Base-by-base conservation (phyloP, 1,284 basidiomycete genomes). In the Malassezia equina region DNA sequence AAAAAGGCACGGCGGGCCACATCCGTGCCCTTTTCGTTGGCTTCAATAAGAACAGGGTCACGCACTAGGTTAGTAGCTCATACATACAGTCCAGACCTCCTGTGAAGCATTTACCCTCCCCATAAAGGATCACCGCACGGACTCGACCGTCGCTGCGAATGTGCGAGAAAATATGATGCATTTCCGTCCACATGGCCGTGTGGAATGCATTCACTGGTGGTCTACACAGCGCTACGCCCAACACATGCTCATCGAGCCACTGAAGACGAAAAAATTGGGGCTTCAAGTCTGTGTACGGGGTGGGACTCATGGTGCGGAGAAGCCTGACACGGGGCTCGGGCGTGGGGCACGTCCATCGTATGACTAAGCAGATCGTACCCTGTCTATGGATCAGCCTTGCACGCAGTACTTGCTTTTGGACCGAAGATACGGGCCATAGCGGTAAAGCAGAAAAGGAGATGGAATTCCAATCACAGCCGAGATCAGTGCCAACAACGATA, bases 31-130 rank as follows among this genome's bases (percentile, higher is more conserved):
- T 54, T 45, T 2, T 54, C 53, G 8, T 56, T 48, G 0, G 62
- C n/a, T 6, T 46, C 47, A n/a, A 21, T 21, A 21, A 69, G 51
- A 13, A 43, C 45, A 33, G 55, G 39, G 41, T 52, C 60, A 36
- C 52, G 52, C n/a, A 68, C 54, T 55, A 28, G 7, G 44, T 25
- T 8, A 34, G 33, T 42, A 19, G n/a, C 5, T 32, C 12, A 13
- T 25, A 55, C 61, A 29, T 54, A 60, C 64, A 52, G 52, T 75
- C 73, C 8, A 75, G 62, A 6, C 73, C 73, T 4, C 71, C 73
- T 19, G 73, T 75, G 55, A 75, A 75, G 29, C 63, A 66, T 9
- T 62, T 54, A 7, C 69, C 69, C 43, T 71, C 61, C 27, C 67
- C 69, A 7, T 63, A 64, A 4, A 75, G 60, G 1, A 75, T 65